phyloP scores from a whole-genome alignment of 805 yeast genomes.

The Candida hispaniensis region DNA sequence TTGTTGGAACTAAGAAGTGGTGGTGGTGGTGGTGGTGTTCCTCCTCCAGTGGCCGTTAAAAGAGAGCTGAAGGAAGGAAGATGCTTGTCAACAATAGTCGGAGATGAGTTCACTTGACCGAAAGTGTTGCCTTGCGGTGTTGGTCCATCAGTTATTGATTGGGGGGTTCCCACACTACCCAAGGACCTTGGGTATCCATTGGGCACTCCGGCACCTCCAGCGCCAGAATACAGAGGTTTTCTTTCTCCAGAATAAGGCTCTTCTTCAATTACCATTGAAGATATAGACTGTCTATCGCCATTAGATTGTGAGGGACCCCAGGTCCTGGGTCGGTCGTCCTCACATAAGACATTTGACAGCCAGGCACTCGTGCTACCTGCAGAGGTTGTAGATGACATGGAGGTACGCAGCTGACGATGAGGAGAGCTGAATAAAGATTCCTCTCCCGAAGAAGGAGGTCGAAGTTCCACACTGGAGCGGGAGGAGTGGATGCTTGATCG shows the following conservation, averaged over 20 bases:
- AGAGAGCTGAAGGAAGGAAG: conserved; percentile 8
- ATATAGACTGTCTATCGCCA: conserved; percentile 22
- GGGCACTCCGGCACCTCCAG: conserved; percentile 1
- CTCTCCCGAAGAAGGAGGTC: no score
- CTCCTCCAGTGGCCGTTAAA: conserved; percentile 1
- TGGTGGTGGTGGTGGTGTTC: conserved; percentile 19
- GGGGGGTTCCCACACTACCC: not conserved
- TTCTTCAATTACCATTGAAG: conserved; percentile 19
- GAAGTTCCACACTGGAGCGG: no score
- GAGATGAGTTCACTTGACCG: not conserved
- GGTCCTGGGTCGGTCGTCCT: conserved; percentile 25
- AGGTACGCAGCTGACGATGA: no score
- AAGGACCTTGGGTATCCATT: conserved; percentile 2
- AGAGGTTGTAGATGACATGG: conserved; percentile 21
- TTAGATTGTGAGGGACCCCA: conserved; percentile 25
- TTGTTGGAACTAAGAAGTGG: conserved; percentile 22
- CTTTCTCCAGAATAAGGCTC: conserved; percentile 10
- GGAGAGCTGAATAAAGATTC: no score
- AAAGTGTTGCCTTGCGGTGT: not conserved
- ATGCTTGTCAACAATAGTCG: conserved; percentile 5
- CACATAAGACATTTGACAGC: conserved; percentile 23
- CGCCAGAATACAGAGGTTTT: no score
- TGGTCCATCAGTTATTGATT: not conserved
- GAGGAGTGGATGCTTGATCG: no score
- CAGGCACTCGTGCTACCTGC: conserved; percentile 22